A percentile compares a stretch with the other conserved stretches of the same genome.
Evolutionary conservation across 2,329 filamentous ascomycete genomes (phyloP).

Genomic region (Fonsecaea pedrosoi): DNA sequence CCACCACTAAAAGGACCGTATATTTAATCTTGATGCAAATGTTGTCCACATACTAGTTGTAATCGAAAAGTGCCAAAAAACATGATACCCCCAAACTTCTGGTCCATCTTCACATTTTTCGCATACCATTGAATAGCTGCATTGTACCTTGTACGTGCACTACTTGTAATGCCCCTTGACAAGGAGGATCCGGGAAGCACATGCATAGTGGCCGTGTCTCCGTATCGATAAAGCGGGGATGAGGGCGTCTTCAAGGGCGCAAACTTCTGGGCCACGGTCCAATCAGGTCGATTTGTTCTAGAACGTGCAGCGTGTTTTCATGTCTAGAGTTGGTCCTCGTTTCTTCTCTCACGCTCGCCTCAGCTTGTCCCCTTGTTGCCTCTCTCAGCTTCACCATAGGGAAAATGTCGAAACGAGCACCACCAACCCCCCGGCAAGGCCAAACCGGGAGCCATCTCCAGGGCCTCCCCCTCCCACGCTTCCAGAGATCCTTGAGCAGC

Average conservation of each 20-base stretch:
- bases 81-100: slow-evolving; percentile 1
- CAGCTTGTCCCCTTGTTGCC: neutral
- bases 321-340: neutral
- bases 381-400: neutral
- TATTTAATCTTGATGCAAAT: neutral
- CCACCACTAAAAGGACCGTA: neutral
- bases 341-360: neutral
- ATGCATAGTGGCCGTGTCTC: neutral
- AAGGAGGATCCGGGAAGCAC: neutral
- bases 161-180: neutral
- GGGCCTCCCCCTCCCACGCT: neutral
- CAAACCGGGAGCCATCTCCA: neutral
- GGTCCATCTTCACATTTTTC: no score
- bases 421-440: neutral
- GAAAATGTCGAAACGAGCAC: neutral
- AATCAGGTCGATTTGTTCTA: neutral
- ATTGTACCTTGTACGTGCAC: neutral
- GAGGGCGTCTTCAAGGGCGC: neutral
- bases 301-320: neutral
- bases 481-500: slow-evolving; percentile 5
- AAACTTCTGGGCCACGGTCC: neutral
- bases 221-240: neutral
- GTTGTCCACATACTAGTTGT: neutral
- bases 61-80: neutral
- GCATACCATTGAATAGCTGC: neutral